Base-by-base conservation (phyloP, 2,329 filamentous ascomycete species). In the Microthyrium microscopicum region DNA sequence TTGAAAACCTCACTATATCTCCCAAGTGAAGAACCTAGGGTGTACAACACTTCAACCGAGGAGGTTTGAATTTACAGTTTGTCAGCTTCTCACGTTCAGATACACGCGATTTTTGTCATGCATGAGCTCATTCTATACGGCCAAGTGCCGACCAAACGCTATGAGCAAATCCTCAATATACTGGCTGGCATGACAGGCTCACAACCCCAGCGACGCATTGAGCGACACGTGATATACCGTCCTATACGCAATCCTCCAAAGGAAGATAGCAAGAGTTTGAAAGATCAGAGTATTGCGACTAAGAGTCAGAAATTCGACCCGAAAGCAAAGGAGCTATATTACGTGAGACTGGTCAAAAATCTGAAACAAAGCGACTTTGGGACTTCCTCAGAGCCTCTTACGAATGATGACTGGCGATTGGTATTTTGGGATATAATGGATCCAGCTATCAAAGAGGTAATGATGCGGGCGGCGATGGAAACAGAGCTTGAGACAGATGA, bases 91-190 rank as follows among this genome's bases (percentile, higher is more conserved):
- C n/a, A n/a, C n/a, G n/a, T n/a, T n/a, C n/a, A n/a, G n/a, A n/a
- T n/a, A n/a, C n/a, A n/a, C n/a, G n/a, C n/a, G n/a, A n/a, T n/a
- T n/a, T n/a, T n/a, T n/a, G n/a, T n/a, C 38, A 74, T 75, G 70
- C 69, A 75, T 52, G 70, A 75, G 56, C 59, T 73, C 42, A 55
- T 71, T 30, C 61, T 76, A 29, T 73, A 68, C 53, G 69, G 66
- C 44, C 64, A 69, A 45, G 60, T 76, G 36, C 61, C 69, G 7
- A 49, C 54, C 21, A 52, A 61, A 25, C 67, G 70, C 45, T 68
- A 73, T 56, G 57, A 66, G 46, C 69, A 70, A 50, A 59, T 73
- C 13, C 55, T 74, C 34, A 66, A 70, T 46, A 68, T 76, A 44
- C 58, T 77, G 29, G 64, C 70, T 25, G 72, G 71, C 33, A 52